A percentile compares a stretch with the other conserved stretches of the same genome.
Evolutionary conservation across 345 rosid genomes (phyloP).

Genomic region (Cardamine resedifolia): DNA sequence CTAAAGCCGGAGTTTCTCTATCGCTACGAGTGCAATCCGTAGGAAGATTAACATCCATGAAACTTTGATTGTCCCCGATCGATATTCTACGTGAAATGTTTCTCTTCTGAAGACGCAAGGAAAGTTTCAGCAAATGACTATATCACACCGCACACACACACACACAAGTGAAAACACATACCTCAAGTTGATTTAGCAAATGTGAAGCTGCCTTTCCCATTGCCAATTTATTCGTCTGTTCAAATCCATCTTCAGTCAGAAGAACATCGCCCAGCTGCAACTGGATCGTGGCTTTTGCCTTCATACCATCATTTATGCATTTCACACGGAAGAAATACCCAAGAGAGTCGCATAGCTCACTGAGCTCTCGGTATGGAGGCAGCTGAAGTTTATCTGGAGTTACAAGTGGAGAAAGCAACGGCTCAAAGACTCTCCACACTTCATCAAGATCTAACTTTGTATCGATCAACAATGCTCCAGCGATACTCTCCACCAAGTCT

Average conservation of each 20-base stretch:
- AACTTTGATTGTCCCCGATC: constrained; percentile 41
- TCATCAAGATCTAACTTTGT: constrained; percentile 61
- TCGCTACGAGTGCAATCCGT: background rate
- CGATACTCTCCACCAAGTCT: constrained; percentile 84
- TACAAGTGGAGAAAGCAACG: constrained; percentile 74
- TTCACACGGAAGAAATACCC: constrained; percentile 62
- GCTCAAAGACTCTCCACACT: constrained; percentile 78
- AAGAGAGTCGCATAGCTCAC: constrained; percentile 70
- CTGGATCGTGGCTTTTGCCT: constrained; percentile 56
- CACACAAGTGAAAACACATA: constrained; percentile 34
- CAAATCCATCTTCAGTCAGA: constrained; percentile 63
- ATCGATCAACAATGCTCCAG: constrained; percentile 83
- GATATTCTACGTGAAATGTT: constrained; percentile 47
- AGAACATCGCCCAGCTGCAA: constrained; percentile 67
- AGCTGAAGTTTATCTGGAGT: constrained; percentile 80
- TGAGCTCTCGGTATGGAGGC: constrained; percentile 72
- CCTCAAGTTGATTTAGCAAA: constrained; percentile 81
- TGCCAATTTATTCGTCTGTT: constrained; percentile 62
- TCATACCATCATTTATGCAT: constrained; percentile 49
- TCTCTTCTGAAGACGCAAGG: constrained; percentile 45
- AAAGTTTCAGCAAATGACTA: constrained; percentile 15
- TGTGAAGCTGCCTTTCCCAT: constrained; percentile 77
- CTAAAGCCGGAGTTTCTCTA: constrained; percentile 9
- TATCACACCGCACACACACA: background rate
- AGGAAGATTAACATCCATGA: constrained; percentile 17